Percentiles rank a stretch among this genome's conserved stretches.
Conservation (phyloP, 768 basidiomycete species). For the Tricholomella constricta region DNA sequence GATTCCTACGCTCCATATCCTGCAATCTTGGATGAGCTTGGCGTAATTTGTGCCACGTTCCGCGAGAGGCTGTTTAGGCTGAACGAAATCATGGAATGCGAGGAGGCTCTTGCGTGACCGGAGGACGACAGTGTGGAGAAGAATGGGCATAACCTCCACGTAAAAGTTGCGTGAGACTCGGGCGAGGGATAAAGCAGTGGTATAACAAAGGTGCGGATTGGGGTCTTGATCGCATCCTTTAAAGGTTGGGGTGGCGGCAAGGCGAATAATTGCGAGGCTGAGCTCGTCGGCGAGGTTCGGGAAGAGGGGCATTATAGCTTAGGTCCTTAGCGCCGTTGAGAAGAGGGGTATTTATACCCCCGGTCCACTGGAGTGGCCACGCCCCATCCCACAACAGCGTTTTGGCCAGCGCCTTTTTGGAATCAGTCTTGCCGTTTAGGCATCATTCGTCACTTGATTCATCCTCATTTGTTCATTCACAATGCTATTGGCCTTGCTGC, state of each 20-base stretch:
- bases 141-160: slow-evolving; percentile 35
- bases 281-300: slow-evolving; percentile 36
- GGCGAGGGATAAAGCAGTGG: slow-evolving; percentile 32
- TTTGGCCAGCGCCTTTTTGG: not conserved
- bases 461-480: not conserved
- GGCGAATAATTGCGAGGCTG: slow-evolving; percentile 32
- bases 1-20: slow-evolving; percentile 25
- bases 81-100: slow-evolving; percentile 34
- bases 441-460: not conserved
- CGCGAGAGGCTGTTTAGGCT: slow-evolving; percentile 16
- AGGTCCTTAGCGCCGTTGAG: not conserved
- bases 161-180: slow-evolving; percentile 36
- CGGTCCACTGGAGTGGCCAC: not conserved
- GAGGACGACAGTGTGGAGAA: slow-evolving; percentile 42
- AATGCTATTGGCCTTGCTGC: not conserved
- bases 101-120: slow-evolving; percentile 25
- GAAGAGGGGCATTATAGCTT: slow-evolving; percentile 19
- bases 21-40: slow-evolving; percentile 33
- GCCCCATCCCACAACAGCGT: not conserved
- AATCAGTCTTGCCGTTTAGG: not conserved
- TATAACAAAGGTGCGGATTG: slow-evolving; percentile 17
- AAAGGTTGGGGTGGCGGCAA: slow-evolving; percentile 31
- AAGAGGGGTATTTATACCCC: not conserved
- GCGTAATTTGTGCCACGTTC: slow-evolving; percentile 33
- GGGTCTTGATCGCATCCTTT: not conserved